Conservation (phyloP, 192 early-diverging fungal genomes). For the Coemansia sp. region DNA sequence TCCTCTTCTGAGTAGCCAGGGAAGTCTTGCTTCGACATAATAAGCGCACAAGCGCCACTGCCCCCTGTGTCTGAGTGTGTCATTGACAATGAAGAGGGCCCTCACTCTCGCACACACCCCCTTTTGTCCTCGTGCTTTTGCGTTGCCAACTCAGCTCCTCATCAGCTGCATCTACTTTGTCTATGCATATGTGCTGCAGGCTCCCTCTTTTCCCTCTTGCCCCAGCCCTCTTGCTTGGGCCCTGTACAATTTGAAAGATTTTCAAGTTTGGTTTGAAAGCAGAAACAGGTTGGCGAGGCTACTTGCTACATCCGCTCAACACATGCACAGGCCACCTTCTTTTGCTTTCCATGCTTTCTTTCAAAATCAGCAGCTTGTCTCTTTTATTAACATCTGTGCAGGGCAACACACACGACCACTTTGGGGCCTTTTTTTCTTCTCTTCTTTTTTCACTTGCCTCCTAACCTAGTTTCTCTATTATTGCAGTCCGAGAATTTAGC, state of each 20-base stretch:
- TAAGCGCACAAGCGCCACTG: neutral
- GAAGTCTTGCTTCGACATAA: neutral
- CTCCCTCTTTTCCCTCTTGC: neutral
- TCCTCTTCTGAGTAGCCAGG: neutral
- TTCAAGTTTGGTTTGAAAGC: neutral
- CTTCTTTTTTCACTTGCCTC: neutral
- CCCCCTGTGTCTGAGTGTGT: neutral
- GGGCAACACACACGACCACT: neutral
- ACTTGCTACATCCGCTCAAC: slow-evolving; percentile 1
- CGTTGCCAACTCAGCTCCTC: neutral
- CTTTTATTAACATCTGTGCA: neutral
- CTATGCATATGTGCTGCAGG: neutral
- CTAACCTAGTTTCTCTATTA: slow-evolving; percentile 1
- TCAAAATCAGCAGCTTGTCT: neutral
- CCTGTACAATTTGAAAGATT: neutral
- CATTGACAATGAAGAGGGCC: neutral
- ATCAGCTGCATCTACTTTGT: neutral
- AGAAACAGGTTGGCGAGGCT: neutral
- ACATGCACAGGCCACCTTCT: neutral
- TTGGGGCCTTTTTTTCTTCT: neutral
- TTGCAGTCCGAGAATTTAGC: neutral
- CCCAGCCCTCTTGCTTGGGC: neutral
- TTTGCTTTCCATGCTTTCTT: neutral
- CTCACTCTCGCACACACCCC: neutral
- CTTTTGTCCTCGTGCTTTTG: neutral